These are phyloP conservation scores for Yamagishiella unicocca DNA, from an alignment of 139 green algal genomes.

Conservation along the genomic window DNA sequence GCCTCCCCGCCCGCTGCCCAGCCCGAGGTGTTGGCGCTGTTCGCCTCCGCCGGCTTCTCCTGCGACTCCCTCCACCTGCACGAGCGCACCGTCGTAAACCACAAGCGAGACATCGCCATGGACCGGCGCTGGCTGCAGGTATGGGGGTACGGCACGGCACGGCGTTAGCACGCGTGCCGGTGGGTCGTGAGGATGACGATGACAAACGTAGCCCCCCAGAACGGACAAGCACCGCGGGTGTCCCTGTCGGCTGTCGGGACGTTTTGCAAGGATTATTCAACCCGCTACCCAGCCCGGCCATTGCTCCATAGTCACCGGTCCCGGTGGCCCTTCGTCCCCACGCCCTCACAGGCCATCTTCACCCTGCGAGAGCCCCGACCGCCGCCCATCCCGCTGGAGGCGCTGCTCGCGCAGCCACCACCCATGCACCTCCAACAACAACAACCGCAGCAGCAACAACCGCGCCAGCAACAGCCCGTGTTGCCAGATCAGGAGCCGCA, in stretches of 20 bases:
- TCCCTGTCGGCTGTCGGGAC: no score
- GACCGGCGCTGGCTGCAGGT: slow-evolving; percentile 85
- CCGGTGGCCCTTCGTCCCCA: not conserved
- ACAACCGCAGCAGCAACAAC: not conserved
- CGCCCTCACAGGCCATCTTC: slow-evolving; percentile 28
- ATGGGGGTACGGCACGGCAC: no score
- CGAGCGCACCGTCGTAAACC: slow-evolving; percentile 76
- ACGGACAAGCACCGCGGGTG: no score
- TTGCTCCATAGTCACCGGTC: no score
- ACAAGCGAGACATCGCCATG: slow-evolving; percentile 71
- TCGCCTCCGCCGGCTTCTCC: slow-evolving; percentile 69
- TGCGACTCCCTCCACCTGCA: slow-evolving; percentile 63
- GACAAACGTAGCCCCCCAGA: no score
- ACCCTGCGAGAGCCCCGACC: not conserved
- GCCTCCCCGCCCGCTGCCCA: not conserved
- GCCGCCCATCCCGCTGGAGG: slow-evolving; percentile 2
- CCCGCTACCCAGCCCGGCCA: no score
- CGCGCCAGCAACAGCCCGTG: not conserved
- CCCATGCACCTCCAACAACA: not conserved
- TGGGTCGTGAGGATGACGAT: no score
- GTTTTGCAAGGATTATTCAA: not conserved
- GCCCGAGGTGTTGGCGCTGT: slow-evolving; percentile 60
- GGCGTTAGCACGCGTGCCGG: no score
- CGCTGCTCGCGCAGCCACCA: not conserved
- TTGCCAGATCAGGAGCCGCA: not conserved